Base-by-base conservation (phyloP, 2,329 filamentous ascomycete genomes). In the Didymella arachidicola region DNA sequence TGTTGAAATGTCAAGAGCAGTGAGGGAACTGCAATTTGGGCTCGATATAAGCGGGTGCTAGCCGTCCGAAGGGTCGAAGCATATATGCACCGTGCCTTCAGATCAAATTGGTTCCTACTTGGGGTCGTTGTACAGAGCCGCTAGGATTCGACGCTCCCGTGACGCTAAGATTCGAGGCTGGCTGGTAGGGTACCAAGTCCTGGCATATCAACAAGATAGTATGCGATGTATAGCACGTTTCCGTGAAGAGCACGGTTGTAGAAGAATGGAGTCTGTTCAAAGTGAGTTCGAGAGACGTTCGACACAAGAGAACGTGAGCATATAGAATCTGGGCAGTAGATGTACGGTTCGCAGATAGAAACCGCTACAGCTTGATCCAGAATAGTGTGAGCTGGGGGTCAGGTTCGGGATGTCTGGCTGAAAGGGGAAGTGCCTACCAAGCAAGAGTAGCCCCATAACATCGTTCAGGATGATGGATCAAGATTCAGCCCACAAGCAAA, bases 401-500 rank as follows among this genome's bases (percentile, higher is more conserved):
- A 65, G 42, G 61, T 68, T 70, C 74, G 72, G 75, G 71, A 71
- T 62, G 72, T 75, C 72, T 77, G 73, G 72, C 75, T 76, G 65
- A 75, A 78, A 77, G 67, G 61, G 76, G 75, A 70, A 71, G 67
- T 72, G 65, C 62, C 73, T 70, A 71, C 68, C 70, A 71, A 74
- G 69, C 62, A 68, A 67, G 74, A 57, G 65, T 76, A 74, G 73
- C 67, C 68, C 72, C 64, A 62, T 64, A 64, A 65, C 62, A 68
- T 71, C 67, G 62, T 66, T 69, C 51, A 64, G 63, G 62, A 68
- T 66, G 69, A 71, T 75, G 71, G 69, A 74, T 76, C 74, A 75
- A 72, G 72, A 78, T 76, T 80, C 78, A 80, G 79, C 78, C 79
- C 79, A 78, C 71, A 69, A 73, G 70, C 75, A 70, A 71, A 68